A percentile compares a stretch with the other conserved stretches of the same genome.
These are phyloP conservation scores for Amanita inopinata DNA, from an alignment of 768 basidiomycete species.

Conservation along the genomic window DNA sequence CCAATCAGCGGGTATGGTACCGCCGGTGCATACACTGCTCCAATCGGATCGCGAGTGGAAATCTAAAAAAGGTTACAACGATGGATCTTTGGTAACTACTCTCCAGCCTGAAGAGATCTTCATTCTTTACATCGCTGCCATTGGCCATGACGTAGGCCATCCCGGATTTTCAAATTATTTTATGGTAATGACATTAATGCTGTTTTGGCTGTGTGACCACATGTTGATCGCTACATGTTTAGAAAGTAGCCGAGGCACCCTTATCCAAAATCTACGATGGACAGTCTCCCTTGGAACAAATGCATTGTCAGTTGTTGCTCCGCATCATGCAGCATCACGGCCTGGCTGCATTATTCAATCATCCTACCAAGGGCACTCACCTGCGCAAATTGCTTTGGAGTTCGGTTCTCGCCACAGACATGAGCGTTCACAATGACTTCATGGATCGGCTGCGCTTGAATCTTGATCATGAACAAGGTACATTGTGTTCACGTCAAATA, in stretches of 20 bases:
- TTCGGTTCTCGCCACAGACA: conserved; percentile 88
- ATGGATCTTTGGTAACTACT: conserved; percentile 29
- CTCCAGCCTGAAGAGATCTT: conserved; percentile 69
- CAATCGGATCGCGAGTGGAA: conserved; percentile 36
- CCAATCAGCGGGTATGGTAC: conserved; percentile 68
- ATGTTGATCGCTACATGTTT: conserved; percentile 9
- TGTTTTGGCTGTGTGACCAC: neutral
- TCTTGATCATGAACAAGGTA: conserved; percentile 29
- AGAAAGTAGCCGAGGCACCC: conserved; percentile 93
- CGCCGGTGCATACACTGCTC: conserved; percentile 60
- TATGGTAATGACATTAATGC: conserved; percentile 52
- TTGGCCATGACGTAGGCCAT: conserved; percentile 97
- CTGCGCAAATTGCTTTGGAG: conserved; percentile 72
- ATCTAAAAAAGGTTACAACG: conserved; percentile 25
- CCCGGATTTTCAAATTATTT: conserved; percentile 91
- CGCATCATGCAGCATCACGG: conserved; percentile 76
- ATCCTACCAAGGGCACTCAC: conserved; percentile 30
- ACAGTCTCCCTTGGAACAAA: conserved; percentile 82
- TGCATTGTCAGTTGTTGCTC: conserved; percentile 80
- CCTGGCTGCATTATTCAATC: conserved; percentile 57
- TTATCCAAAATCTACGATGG: conserved; percentile 83
- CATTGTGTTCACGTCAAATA: conserved; percentile 43
- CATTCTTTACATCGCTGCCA: conserved; percentile 80
- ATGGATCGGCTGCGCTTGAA: conserved; percentile 56
- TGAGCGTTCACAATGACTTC: conserved; percentile 83